Evolutionary conservation across 208 protist genomes (phyloP).

Genomic region (Acanthamoeba rhysodes): DNA sequence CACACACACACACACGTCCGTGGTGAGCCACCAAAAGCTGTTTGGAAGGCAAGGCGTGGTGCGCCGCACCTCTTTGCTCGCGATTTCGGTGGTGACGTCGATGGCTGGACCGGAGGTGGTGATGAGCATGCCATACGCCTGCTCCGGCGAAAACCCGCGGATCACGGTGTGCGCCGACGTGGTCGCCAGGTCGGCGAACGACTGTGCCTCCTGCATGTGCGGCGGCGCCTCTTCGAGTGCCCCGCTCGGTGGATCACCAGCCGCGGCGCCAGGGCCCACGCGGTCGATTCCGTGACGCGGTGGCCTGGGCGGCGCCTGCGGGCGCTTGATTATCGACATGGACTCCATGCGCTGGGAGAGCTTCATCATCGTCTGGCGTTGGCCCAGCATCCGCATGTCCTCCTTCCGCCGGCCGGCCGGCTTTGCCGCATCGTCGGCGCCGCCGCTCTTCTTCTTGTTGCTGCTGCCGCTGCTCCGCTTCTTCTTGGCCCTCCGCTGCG

Average conservation of each 20-base stretch:
- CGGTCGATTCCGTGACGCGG: neutral
- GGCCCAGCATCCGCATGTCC: conserved; percentile 57
- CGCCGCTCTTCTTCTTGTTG: neutral
- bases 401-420: neutral
- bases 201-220: neutral
- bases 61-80: neutral
- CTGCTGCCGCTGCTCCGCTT: neutral
- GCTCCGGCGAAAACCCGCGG: neutral
- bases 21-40: neutral
- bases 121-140: neutral
- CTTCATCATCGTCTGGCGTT: conserved; percentile 48
- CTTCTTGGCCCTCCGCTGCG: neutral
- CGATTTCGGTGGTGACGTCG: neutral
- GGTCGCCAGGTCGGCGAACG: neutral
- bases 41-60: neutral
- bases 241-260: neutral
- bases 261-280: neutral
- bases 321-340: neutral
- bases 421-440: neutral
- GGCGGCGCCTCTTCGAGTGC: neutral
- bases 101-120: neutral
- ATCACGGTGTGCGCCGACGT: neutral
- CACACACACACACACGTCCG: neutral
- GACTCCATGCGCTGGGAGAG: conserved; percentile 50
- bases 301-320: neutral